Evolutionary conservation across 768 basidiomycete genomes (phyloP).

Genomic region (Filobasidium floriforme): DNA sequence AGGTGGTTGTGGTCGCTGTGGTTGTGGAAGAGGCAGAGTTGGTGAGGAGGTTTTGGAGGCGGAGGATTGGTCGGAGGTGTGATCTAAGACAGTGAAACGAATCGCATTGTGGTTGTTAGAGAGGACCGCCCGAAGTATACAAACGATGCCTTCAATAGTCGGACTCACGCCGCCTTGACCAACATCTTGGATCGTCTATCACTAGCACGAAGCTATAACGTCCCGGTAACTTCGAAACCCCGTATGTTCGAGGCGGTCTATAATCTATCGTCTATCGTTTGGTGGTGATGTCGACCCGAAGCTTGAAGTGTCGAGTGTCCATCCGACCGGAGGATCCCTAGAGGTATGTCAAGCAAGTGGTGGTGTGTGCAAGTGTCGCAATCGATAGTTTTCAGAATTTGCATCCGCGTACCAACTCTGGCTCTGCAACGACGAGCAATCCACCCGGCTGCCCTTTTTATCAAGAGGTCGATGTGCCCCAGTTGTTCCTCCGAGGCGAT

Average conservation of each 20-base stretch:
- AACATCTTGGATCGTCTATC: conserved; percentile 26
- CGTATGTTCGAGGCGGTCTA: neutral
- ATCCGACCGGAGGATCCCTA: no score
- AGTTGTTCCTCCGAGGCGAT: neutral
- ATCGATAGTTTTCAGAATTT: conserved; percentile 2
- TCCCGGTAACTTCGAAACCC: neutral
- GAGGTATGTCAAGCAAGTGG: no score
- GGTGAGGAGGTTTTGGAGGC: conserved; percentile 25
- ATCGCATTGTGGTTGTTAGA: no score
- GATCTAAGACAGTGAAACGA: no score
- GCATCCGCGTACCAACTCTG: neutral
- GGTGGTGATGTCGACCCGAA: no score
- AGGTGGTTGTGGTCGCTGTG: neutral
- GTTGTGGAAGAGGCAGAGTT: conserved; percentile 7
- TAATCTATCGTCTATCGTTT: no score
- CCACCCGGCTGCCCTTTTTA: no score
- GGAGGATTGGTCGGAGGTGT: conserved; percentile 43
- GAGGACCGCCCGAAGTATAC: no score
- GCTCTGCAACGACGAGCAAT: conserved; percentile 1
- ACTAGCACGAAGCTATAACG: neutral
- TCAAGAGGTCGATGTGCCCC: no score
- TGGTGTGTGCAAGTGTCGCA: neutral
- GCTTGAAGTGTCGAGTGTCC: no score
- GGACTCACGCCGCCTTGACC: conserved; percentile 36
- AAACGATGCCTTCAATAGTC: neutral